These are phyloP conservation scores for Ilex asprella DNA, from an alignment of 257 asterid genomes.

Conservation along the genomic window DNA sequence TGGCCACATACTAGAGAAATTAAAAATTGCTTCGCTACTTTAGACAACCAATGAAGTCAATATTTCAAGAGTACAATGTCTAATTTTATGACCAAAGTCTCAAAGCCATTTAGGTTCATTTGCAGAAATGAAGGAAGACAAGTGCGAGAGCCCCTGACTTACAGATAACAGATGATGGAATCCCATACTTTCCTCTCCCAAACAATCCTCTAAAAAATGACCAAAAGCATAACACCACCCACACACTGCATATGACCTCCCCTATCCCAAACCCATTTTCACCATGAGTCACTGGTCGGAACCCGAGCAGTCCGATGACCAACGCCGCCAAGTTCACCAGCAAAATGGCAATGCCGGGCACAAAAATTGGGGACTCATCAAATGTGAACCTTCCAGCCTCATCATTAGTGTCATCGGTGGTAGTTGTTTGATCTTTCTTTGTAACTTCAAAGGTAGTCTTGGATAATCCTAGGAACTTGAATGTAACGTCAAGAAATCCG, in stretches of 20 bases:
- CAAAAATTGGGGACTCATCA: conserved; percentile 24
- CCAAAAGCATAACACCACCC: conserved; percentile 28
- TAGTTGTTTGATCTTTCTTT: conserved; percentile 16
- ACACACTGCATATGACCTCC: conserved; percentile 18
- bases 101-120: neutral
- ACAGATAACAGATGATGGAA: conserved; percentile 22
- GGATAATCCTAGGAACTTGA: conserved; percentile 21
- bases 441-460: conserved; percentile 28
- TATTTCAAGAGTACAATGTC: no score
- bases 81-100: no score
- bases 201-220: conserved; percentile 27
- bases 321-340: conserved; percentile 23
- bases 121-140: conserved; percentile 16
- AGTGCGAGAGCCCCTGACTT: conserved; percentile 24
- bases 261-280: conserved; percentile 14
- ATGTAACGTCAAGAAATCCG: conserved; percentile 13
- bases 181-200: conserved; percentile 32
- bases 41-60: no score
- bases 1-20: no score
- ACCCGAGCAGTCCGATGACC: conserved; percentile 8
- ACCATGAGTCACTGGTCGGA: neutral
- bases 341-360: conserved; percentile 25
- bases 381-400: conserved; percentile 26
- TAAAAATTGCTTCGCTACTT: no score
- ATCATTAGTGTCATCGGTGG: neutral